Evolutionary conservation across 2,329 filamentous ascomycete genomes (phyloP).

Genomic region (Clarireedia monteithiana): DNA sequence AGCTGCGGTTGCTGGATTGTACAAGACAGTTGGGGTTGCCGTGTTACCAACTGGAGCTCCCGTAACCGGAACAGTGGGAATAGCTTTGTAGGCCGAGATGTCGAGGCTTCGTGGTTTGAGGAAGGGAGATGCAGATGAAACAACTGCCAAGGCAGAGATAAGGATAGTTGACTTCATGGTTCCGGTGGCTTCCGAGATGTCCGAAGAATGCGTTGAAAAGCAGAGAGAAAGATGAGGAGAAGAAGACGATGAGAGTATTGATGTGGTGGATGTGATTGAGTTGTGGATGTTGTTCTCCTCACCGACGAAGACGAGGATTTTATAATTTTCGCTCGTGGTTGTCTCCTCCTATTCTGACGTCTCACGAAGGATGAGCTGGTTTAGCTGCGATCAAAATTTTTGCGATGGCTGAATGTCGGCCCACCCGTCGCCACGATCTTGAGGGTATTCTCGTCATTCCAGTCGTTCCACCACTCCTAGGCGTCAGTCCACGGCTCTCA

Average conservation of each 20-base stretch:
- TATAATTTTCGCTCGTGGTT: no score
- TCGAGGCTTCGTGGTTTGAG: conserved; percentile 4
- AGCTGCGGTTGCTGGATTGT: conserved; percentile 2
- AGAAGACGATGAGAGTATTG: not conserved
- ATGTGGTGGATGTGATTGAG: not conserved
- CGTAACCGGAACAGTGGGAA: not conserved
- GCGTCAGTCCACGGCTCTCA: not conserved
- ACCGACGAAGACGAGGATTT: not conserved
- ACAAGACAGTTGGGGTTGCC: not conserved
- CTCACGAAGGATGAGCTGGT: no score
- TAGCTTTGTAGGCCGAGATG: conserved; percentile 4
- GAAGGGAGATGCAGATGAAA: not conserved
- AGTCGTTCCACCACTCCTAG: not conserved
- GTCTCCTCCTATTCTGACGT: no score
- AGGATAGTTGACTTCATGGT: conserved; percentile 1
- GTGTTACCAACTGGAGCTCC: conserved; percentile 5
- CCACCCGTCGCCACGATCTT: not conserved
- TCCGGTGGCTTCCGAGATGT: not conserved
- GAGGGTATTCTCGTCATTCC: not conserved
- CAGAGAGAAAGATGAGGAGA: not conserved
- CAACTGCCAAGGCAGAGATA: not conserved
- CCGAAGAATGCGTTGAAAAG: not conserved
- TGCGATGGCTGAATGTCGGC: no score
- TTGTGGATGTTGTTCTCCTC: not conserved
- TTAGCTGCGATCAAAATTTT: no score